These are phyloP conservation scores for Penicillium nucicola DNA, from an alignment of 495 filamentous ascomycete species.

Conservation along the genomic window DNA sequence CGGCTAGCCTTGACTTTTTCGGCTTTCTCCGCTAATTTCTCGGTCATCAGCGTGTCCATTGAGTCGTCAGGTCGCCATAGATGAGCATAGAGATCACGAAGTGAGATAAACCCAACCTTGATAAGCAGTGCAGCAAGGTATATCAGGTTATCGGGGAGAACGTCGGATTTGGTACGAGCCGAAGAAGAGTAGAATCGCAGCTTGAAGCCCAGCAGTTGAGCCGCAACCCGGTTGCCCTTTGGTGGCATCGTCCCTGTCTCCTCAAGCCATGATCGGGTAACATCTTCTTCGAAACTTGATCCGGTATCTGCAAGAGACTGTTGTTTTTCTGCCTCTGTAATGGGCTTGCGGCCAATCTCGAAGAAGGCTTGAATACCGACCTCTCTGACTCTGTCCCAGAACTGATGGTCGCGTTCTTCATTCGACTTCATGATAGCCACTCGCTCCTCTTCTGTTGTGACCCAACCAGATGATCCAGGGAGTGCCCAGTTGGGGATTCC, in stretches of 20 bases:
- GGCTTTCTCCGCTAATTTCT: constrained; percentile 71
- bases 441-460: constrained; percentile 63
- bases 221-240: constrained; percentile 82
- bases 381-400: constrained; percentile 78
- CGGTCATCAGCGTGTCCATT: constrained; percentile 67
- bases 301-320: constrained; percentile 41
- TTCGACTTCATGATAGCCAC: constrained; percentile 44
- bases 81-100: constrained; percentile 89
- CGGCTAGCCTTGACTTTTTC: constrained; percentile 67
- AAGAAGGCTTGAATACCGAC: constrained; percentile 83
- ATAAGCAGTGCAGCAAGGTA: constrained; percentile 88
- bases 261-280: constrained; percentile 67
- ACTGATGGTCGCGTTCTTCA: constrained; percentile 64
- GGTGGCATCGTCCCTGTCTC: constrained; percentile 78
- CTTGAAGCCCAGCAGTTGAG: constrained; percentile 96
- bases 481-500: constrained; percentile 80
- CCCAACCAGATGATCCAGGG: constrained; percentile 59
- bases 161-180: constrained; percentile 64
- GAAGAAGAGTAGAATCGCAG: constrained; percentile 85
- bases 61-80: constrained; percentile 80
- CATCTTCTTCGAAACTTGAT: constrained; percentile 44
- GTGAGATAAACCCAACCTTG: constrained; percentile 96
- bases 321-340: constrained; percentile 47
- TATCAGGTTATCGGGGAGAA: constrained; percentile 84
- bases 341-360: constrained; percentile 65